phyloP scores from a whole-genome alignment of 805 yeast genomes.

The Metschnikowia bowlesiae region DNA sequence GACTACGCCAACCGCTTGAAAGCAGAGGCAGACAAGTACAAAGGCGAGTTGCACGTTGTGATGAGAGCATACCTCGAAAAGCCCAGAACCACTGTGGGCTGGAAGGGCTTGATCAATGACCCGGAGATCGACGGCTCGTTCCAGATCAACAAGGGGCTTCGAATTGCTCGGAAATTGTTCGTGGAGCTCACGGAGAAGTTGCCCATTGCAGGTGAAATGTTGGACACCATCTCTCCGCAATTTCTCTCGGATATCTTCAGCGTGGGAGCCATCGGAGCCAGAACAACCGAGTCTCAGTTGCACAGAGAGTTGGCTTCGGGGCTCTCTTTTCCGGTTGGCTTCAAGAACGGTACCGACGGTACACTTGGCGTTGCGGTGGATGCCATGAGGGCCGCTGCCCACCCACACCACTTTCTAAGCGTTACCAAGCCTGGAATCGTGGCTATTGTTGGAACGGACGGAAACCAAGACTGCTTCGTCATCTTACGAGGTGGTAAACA shows the following conservation, averaged over 20 bases:
- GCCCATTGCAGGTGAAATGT: slow-evolving; percentile 97
- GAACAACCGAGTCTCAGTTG: slow-evolving; percentile 97
- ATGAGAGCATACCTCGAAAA: slow-evolving; percentile 98
- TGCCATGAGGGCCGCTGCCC: slow-evolving; percentile 88
- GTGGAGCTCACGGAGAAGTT: slow-evolving; percentile 70
- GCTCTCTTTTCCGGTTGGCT: slow-evolving; percentile 96
- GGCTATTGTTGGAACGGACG: slow-evolving; percentile 93
- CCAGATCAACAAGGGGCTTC: slow-evolving; percentile 92
- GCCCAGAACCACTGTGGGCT: slow-evolving; percentile 98
- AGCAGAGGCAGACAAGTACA: slow-evolving; percentile 62
- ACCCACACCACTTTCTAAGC: slow-evolving; percentile 93
- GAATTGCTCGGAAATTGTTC: slow-evolving; percentile 80
- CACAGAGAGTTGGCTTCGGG: slow-evolving; percentile 98
- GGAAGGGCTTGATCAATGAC: slow-evolving; percentile 98
- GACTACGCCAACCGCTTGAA: slow-evolving; percentile 77
- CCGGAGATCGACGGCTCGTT: slow-evolving; percentile 91
- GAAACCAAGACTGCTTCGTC: slow-evolving; percentile 90
- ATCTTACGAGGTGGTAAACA: slow-evolving; percentile 94
- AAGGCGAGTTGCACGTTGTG: slow-evolving; percentile 72
- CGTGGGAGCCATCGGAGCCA: slow-evolving; percentile 97
- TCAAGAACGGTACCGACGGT: slow-evolving; percentile 98
- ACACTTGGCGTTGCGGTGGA: slow-evolving; percentile 87
- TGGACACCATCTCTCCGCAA: slow-evolving; percentile 97
- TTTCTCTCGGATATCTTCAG: slow-evolving; percentile 85
- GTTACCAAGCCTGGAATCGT: slow-evolving; percentile 97